These are phyloP conservation scores for Francoa sonchifolia DNA, from an alignment of 441 rosid species.

Conservation along the genomic window DNA sequence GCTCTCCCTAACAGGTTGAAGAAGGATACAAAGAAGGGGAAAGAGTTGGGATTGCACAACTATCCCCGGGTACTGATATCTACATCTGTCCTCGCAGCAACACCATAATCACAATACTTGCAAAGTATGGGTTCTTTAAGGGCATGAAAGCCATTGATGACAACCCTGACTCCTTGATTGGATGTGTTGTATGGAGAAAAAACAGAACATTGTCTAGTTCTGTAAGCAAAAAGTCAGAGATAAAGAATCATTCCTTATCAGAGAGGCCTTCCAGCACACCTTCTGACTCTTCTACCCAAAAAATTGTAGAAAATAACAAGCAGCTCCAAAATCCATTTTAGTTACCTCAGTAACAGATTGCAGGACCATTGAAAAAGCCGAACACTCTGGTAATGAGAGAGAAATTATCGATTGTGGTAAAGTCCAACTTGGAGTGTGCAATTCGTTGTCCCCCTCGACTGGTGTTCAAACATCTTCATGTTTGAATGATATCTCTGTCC, in stretches of 20 bases:
- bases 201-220: conserved; percentile 9
- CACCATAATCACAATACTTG: conserved; percentile 24
- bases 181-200: conserved; percentile 29
- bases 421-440: conserved; percentile 7
- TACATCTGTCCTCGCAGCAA: conserved; percentile 24
- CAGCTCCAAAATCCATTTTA: conserved; percentile 4
- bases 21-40: conserved; percentile 19
- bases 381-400: conserved; percentile 6
- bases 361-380: conserved; percentile 2
- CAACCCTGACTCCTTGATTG: conserved; percentile 20
- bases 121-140: conserved; percentile 30
- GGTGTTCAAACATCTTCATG: conserved; percentile 4
- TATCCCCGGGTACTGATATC: conserved; percentile 22
- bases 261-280: conserved; percentile 8
- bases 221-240: conserved; percentile 8
- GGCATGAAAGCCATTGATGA: conserved; percentile 22
- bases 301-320: conserved; percentile 3
- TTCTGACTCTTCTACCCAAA: conserved; percentile 9
- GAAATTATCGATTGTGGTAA: conserved; percentile 1
- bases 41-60: conserved; percentile 23
- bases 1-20: conserved; percentile 16
- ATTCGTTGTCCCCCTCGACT: conserved; percentile 1
- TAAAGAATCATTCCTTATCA: conserved; percentile 8
- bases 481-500: background rate
- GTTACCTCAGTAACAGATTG: conserved; percentile 5